Percentiles rank a stretch among this genome's conserved stretches.
Conservation (phyloP, 2,329 filamentous ascomycete genomes). For the Trichoderma sp. region DNA sequence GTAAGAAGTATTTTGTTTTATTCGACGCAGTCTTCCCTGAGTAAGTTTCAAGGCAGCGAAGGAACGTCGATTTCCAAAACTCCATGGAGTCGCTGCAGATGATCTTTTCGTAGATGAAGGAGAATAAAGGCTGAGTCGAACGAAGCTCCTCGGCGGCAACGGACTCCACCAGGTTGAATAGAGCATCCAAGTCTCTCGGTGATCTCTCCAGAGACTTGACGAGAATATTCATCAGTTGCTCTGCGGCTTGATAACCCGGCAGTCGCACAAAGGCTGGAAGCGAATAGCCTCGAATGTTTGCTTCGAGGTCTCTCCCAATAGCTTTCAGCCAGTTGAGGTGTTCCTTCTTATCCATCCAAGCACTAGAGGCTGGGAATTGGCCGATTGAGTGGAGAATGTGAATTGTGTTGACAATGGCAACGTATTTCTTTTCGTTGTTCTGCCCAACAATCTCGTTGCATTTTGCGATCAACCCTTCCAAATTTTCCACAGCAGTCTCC, state of each 20-base stretch:
- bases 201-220: conserved; percentile 75
- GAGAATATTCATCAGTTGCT: conserved; percentile 83
- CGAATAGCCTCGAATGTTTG: conserved; percentile 66
- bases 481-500: conserved; percentile 69
- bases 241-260: conserved; percentile 82
- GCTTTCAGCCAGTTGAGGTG: conserved; percentile 59
- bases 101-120: conserved; percentile 81
- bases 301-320: conserved; percentile 76
- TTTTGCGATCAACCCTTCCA: conserved; percentile 67
- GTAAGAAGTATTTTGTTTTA: conserved; percentile 87
- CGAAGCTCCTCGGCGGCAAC: conserved; percentile 83
- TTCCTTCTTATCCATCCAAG: conserved; percentile 70
- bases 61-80: conserved; percentile 77
- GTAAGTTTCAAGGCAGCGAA: conserved; percentile 86
- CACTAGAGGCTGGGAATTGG: conserved; percentile 57
- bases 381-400: conserved; percentile 80
- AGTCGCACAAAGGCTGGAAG: conserved; percentile 73
- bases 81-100: conserved; percentile 82
- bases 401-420: conserved; percentile 80
- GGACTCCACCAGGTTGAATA: conserved; percentile 81
- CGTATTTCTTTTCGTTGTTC: conserved; percentile 65
- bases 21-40: conserved; percentile 75
- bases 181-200: conserved; percentile 73
- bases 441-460: conserved; percentile 63
- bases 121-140: conserved; percentile 68